phyloP scores from a whole-genome alignment of 331 rosid genomes.

The Phaseolus coccineus region DNA sequence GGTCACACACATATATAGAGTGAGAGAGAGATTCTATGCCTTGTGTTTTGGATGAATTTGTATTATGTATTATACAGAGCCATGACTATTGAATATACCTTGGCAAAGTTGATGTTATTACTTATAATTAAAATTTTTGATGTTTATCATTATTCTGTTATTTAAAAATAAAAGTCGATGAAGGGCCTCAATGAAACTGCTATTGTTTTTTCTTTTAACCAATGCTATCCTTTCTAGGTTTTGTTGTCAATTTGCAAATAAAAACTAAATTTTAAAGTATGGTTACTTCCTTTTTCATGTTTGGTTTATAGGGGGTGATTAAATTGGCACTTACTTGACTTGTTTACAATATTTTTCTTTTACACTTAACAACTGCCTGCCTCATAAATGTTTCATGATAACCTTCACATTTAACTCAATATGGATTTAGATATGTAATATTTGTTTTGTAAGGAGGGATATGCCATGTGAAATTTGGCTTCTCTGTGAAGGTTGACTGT shows the following conservation, averaged over 20 bases:
- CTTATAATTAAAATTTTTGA: slow-evolving; percentile 9
- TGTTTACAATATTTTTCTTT: not conserved
- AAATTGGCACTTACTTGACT: not conserved
- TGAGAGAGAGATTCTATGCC: no score
- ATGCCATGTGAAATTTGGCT: not conserved
- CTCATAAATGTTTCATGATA: not conserved
- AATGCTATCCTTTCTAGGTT: slow-evolving; percentile 10
- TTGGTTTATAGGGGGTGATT: slow-evolving; percentile 10
- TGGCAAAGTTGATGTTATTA: slow-evolving; percentile 8
- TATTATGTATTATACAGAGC: not conserved
- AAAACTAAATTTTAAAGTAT: not conserved
- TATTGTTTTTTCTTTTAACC: not conserved
- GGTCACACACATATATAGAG: not conserved
- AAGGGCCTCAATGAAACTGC: not conserved
- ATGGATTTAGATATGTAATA: not conserved
- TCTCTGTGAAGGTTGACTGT: not conserved
- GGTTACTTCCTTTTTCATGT: slow-evolving; percentile 17
- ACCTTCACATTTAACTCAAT: not conserved
- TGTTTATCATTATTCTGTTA: not conserved
- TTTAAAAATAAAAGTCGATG: slow-evolving; percentile 7
- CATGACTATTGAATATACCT: slow-evolving; percentile 1
- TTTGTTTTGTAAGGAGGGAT: slow-evolving; percentile 1
- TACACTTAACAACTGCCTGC: slow-evolving; percentile 4
- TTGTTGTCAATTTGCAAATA: slow-evolving; percentile 1
- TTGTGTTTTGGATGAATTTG: not conserved